These are phyloP conservation scores for Metschnikowia koreensis DNA, from an alignment of 805 yeast genomes.

Conservation along the genomic window DNA sequence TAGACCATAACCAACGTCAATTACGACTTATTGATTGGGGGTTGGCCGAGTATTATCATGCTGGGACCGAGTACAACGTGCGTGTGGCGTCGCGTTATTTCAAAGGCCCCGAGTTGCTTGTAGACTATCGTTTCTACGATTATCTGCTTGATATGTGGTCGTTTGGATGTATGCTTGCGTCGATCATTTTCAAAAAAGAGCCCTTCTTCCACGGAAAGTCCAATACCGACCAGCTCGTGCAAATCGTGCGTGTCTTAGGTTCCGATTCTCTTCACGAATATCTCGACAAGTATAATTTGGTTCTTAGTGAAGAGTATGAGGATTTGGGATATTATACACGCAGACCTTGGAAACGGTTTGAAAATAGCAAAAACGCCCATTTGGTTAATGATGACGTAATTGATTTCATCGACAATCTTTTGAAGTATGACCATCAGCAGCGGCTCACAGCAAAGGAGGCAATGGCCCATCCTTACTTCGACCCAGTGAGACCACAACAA, in stretches of 20 bases:
- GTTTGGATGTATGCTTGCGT: conserved; percentile 86
- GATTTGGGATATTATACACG: conserved; percentile 65
- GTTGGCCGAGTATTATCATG: conserved; percentile 87
- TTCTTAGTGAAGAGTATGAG: conserved; percentile 75
- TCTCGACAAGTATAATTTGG: conserved; percentile 64
- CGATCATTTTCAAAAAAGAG: conserved; percentile 83
- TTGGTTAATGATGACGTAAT: conserved; percentile 55
- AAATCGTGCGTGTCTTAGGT: conserved; percentile 84
- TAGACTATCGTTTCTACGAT: conserved; percentile 80
- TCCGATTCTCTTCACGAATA: conserved; percentile 71
- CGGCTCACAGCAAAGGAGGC: conserved; percentile 89
- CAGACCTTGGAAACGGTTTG: conserved; percentile 65
- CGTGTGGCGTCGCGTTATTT: conserved; percentile 90
- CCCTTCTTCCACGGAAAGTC: conserved; percentile 92
- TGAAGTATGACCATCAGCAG: conserved; percentile 83
- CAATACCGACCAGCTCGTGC: conserved; percentile 87
- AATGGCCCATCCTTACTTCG: conserved; percentile 71
- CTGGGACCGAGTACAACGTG: conserved; percentile 85
- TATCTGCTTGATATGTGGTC: conserved; percentile 91
- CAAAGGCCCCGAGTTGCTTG: conserved; percentile 88
- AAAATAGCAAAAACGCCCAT: conserved; percentile 52
- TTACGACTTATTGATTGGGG: conserved; percentile 93
- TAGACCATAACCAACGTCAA: conserved; percentile 63
- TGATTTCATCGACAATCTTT: conserved; percentile 69
- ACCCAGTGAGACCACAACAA: conserved; percentile 22